Evolutionary conservation across 2,329 filamentous ascomycete genomes (phyloP).

Genomic region (Hymenoscyphus occultus): DNA sequence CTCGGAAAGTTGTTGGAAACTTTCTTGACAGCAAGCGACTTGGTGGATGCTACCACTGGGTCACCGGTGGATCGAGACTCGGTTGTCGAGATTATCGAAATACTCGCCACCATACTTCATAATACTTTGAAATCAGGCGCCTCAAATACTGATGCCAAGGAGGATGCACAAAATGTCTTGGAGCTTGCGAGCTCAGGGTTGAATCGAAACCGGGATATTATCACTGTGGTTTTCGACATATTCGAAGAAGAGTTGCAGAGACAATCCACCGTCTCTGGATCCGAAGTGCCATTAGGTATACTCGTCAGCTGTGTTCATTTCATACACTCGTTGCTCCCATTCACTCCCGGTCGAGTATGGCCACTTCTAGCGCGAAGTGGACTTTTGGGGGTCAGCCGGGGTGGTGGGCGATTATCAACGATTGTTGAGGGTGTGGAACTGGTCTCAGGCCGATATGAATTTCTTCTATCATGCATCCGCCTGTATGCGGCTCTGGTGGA

Average conservation of each 20-base stretch:
- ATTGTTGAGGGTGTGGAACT: conserved; percentile 83
- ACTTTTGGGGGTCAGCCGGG: conserved; percentile 73
- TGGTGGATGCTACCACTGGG: conserved; percentile 44
- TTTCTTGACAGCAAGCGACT: conserved; percentile 54
- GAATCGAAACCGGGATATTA: conserved; percentile 64
- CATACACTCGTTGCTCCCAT: conserved; percentile 64
- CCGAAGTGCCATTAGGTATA: conserved; percentile 56
- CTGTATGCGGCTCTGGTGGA: conserved; percentile 75
- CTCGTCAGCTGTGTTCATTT: conserved; percentile 74
- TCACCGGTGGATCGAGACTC: conserved; percentile 54
- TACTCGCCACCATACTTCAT: conserved; percentile 69
- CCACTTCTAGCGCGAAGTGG: conserved; percentile 80
- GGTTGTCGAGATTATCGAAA: conserved; percentile 68
- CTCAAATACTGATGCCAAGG: conserved; percentile 42
- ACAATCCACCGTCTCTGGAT: conserved; percentile 40
- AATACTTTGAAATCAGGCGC: conserved; percentile 29
- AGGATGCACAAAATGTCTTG: conserved; percentile 43
- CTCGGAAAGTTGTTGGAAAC: conserved; percentile 74
- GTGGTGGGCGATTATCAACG: conserved; percentile 70
- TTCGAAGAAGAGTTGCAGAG: conserved; percentile 66
- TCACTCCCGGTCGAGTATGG: conserved; percentile 85
- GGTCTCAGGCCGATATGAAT: conserved; percentile 69
- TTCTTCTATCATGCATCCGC: conserved; percentile 69
- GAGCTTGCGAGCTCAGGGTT: conserved; percentile 56
- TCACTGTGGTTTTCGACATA: conserved; percentile 78